These are phyloP conservation scores for Phytophthora brassicae DNA, from an alignment of 352 stramenopile genomes.

Conservation along the genomic window DNA sequence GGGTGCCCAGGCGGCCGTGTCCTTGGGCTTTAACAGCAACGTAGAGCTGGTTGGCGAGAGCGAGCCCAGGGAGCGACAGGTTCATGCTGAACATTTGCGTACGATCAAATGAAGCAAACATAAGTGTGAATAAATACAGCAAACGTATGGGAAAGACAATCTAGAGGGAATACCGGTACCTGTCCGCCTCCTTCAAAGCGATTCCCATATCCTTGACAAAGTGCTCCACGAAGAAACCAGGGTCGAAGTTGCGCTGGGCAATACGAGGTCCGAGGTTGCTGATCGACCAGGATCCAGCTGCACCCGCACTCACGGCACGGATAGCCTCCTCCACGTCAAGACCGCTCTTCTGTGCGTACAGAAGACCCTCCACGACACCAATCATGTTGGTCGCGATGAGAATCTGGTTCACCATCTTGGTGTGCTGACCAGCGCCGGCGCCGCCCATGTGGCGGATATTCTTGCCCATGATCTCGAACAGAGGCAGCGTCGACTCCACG, in stretches of 20 bases:
- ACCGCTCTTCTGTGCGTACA: slow-evolving; percentile 86
- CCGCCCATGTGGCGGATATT: slow-evolving; percentile 91
- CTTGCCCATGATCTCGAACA: slow-evolving; percentile 90
- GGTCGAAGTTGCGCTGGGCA: slow-evolving; percentile 87
- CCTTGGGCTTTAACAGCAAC: slow-evolving; percentile 85
- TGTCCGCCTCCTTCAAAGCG: slow-evolving; percentile 80
- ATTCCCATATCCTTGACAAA: slow-evolving; percentile 93
- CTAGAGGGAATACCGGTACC: slow-evolving; percentile 14
- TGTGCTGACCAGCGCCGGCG: slow-evolving; percentile 82
- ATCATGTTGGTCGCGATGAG: slow-evolving; percentile 91
- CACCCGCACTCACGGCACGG: slow-evolving; percentile 78
- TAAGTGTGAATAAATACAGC: no score
- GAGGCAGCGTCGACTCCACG: slow-evolving; percentile 70
- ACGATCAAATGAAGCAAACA: background rate
- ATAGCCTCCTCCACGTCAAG: slow-evolving; percentile 89
- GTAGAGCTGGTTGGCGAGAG: slow-evolving; percentile 89
- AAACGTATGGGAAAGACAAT: no score
- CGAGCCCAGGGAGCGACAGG: slow-evolving; percentile 80
- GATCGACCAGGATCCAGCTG: slow-evolving; percentile 89
- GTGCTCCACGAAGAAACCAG: slow-evolving; percentile 90
- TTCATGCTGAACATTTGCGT: slow-evolving; percentile 83
- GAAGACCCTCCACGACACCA: slow-evolving; percentile 84
- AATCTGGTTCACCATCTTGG: slow-evolving; percentile 93
- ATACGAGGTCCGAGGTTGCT: slow-evolving; percentile 90
- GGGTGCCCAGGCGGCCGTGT: slow-evolving; percentile 80